Conservation (phyloP, 2,329 filamentous ascomycete genomes). For the Colletotrichum theobromicola region DNA sequence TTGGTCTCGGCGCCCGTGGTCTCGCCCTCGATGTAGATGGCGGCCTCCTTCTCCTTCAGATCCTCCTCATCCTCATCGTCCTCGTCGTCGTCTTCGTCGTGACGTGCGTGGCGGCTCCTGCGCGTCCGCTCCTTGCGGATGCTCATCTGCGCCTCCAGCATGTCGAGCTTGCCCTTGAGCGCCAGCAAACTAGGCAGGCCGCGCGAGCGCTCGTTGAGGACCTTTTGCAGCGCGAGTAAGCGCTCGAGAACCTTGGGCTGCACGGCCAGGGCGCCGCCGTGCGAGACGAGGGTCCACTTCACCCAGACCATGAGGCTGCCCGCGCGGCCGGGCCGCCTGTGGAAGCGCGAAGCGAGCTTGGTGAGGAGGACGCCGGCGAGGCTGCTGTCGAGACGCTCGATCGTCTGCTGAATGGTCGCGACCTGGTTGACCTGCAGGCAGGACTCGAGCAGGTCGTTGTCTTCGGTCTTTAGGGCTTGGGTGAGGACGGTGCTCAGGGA, state of each 20-base stretch:
- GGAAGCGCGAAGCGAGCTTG: conserved; percentile 85
- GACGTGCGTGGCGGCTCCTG: conserved; percentile 30
- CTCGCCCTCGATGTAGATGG: conserved; percentile 89
- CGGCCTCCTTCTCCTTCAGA: conserved; percentile 28
- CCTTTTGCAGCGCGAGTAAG: conserved; percentile 80
- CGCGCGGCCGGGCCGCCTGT: conserved; percentile 86
- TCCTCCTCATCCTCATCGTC: conserved; percentile 64
- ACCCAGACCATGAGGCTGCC: conserved; percentile 94
- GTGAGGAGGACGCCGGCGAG: conserved; percentile 81
- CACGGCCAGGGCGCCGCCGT: conserved; percentile 88
- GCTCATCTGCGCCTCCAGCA: conserved; percentile 89
- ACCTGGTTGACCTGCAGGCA: conserved; percentile 84
- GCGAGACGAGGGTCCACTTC: conserved; percentile 90
- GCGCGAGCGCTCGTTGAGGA: conserved; percentile 84
- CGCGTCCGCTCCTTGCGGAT: conserved; percentile 74
- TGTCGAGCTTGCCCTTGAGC: conserved; percentile 93
- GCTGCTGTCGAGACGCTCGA: conserved; percentile 86
- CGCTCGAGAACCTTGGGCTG: conserved; percentile 84
- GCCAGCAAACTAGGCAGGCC: conserved; percentile 83
- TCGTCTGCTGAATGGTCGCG: conserved; percentile 81
- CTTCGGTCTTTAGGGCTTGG: conserved; percentile 91
- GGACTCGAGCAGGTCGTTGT: conserved; percentile 86
- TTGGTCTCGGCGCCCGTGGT: conserved; percentile 40
- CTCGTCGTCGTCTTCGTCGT: conserved; percentile 55
- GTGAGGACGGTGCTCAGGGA: conserved; percentile 92